A percentile compares a stretch with the other conserved stretches of the same genome.
phyloP scores from a whole-genome alignment of 306 rosid species.

The Echinosophora koreensis region DNA sequence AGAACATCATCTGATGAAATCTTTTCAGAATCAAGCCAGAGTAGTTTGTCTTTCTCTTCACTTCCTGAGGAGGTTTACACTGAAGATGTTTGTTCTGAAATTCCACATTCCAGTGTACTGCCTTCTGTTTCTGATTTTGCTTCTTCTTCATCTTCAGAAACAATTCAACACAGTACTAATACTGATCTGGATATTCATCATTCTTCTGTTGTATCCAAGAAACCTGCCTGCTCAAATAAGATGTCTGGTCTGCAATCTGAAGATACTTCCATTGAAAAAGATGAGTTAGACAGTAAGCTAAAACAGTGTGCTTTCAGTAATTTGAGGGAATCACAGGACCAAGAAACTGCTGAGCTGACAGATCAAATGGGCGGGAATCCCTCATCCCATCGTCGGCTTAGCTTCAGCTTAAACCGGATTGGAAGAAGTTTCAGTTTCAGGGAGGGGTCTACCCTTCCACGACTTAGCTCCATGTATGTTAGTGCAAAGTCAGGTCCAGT shows the following conservation, averaged over 20 bases:
- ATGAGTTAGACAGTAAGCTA: constrained; percentile 36
- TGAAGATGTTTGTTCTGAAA: constrained; percentile 56
- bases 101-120: constrained; percentile 60
- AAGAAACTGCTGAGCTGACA: constrained; percentile 56
- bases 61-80: constrained; percentile 52
- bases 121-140: constrained; percentile 49
- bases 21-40: constrained; percentile 53
- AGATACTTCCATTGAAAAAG: constrained; percentile 47
- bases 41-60: constrained; percentile 60
- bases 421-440: constrained; percentile 93
- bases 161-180: constrained; percentile 41
- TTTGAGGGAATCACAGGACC: constrained; percentile 46
- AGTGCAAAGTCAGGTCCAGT: constrained; percentile 78
- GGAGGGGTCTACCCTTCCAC: constrained; percentile 68
- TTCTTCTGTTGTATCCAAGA: constrained; percentile 50
- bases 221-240: constrained; percentile 48
- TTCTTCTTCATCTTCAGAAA: constrained; percentile 46
- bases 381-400: constrained; percentile 67
- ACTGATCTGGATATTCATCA: constrained; percentile 43
- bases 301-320: constrained; percentile 48
- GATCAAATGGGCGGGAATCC: constrained; percentile 50
- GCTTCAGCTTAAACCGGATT: constrained; percentile 73
- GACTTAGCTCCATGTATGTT: constrained; percentile 57
- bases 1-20: constrained; percentile 54
- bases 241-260: constrained; percentile 44